Base-by-base conservation (phyloP, 176 grass and related monocot species). In the Rhynchospora pubera region DNA sequence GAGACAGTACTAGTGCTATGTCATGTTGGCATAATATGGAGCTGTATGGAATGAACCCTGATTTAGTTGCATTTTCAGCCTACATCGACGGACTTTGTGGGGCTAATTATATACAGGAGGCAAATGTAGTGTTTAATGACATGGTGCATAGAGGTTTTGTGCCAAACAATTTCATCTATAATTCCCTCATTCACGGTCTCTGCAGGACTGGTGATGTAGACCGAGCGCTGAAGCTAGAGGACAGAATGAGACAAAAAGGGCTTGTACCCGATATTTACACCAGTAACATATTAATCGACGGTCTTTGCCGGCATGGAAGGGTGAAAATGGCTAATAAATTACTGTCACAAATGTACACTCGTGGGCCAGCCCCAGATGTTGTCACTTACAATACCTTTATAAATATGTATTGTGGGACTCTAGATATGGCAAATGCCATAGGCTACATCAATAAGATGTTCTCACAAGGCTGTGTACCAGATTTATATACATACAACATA, bases 401-500 rank as follows among this genome's bases (percentile, higher is more conserved):
- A 75, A 92, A 87, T 87, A 87, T 88, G 50, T 91, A 92, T 68
- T 98, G 90, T 74, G 68, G 73, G 64, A 83, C 81, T 91, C 24
- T 65, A 22, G 94, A 97, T 92, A 91, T 88, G 83, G 80, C 26
- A 2, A 72, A 83, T 79, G 95, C 95, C 5, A 83, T 89, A 85
- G 43, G 58, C 77, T 91, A 91, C 77, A 82, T 93, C 82, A 94
- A 91, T 78, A 92, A 91, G 82, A 97, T 97, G 90, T 83, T 93
- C 79, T 83, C 56, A 70, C 87, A 91, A 78, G 88, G 86, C 57
- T 92, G 85, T 87, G 83, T 89, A 76, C 95, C 92, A 83, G 95
- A 97, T 84, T 86, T 94, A 78, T 97, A 91, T 87, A 97, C 95
- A 83, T 97, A 97, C 85, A 97, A 97, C 83, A 97, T 93, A 83